Conservation (phyloP, 1,284 basidiomycete species). For the Apiotrichum montevideense region DNA sequence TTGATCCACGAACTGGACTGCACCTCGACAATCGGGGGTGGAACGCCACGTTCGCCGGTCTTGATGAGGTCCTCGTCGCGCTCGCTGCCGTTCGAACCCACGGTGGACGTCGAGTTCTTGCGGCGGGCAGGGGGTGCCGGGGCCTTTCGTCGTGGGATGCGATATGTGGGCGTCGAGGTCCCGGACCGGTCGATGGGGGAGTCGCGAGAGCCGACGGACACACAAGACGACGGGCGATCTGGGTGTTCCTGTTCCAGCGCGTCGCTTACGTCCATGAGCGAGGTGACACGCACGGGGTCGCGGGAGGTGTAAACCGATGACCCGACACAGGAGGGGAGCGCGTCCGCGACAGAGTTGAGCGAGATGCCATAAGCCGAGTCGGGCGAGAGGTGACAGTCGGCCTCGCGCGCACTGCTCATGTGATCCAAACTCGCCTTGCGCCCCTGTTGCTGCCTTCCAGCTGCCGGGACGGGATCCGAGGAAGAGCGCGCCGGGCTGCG, state of each 20-base stretch:
- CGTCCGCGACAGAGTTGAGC: slow-evolving; percentile 6
- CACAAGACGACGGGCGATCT: neutral
- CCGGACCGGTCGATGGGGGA: slow-evolving; percentile 10
- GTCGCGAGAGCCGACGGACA: neutral
- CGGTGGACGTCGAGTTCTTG: slow-evolving; percentile 15
- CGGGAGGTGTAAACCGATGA: neutral
- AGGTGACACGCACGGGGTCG: slow-evolving; percentile 36
- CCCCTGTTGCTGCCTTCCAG: neutral
- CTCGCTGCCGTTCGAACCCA: neutral
- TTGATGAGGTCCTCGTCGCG: slow-evolving; percentile 23
- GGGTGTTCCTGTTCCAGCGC: slow-evolving; percentile 17
- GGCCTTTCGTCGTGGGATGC: slow-evolving; percentile 18
- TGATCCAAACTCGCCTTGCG: neutral
- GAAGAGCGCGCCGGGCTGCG: neutral
- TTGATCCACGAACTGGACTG: slow-evolving; percentile 33
- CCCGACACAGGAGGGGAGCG: slow-evolving; percentile 1
- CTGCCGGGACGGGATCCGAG: neutral
- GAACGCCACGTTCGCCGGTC: slow-evolving; percentile 29
- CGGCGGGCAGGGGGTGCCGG: slow-evolving; percentile 32
- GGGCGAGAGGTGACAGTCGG: slow-evolving; percentile 3
- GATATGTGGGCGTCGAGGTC: slow-evolving; percentile 9
- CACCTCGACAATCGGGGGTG: slow-evolving; percentile 37
- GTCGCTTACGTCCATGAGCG: slow-evolving; percentile 36
- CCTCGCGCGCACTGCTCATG: too few species aligned
- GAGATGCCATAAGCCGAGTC: slow-evolving; percentile 4